A percentile compares a stretch with the other conserved stretches of the same genome.
phyloP scores from a whole-genome alignment of 768 basidiomycete genomes.

The Mycena chlorophos region DNA sequence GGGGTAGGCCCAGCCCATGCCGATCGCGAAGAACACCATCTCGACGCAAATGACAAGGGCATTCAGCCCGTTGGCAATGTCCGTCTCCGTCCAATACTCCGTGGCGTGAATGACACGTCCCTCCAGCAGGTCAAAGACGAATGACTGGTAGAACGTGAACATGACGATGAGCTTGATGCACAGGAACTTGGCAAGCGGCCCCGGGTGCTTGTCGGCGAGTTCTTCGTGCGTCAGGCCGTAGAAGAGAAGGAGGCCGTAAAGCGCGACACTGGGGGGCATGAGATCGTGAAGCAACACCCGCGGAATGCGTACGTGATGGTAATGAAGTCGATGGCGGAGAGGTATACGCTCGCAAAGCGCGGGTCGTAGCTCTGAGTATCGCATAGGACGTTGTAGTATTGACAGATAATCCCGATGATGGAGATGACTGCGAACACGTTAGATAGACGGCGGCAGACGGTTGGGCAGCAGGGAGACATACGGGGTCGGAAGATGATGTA shows the following conservation, averaged over 20 bases:
- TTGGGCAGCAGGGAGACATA: background rate
- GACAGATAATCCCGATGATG: conserved; percentile 76
- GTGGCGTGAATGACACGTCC: conserved; percentile 73
- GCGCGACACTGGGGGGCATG: conserved; percentile 56
- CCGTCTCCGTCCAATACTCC: conserved; percentile 77
- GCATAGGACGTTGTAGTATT: conserved; percentile 70
- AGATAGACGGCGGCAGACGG: background rate
- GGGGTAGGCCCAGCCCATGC: conserved; percentile 86
- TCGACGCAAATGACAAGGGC: conserved; percentile 84
- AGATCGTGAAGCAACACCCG: background rate
- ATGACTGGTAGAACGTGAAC: conserved; percentile 87
- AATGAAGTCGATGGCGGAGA: conserved; percentile 71
- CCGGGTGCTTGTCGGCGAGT: conserved; percentile 66
- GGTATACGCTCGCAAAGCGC: conserved; percentile 66
- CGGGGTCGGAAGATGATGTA: conserved; percentile 71
- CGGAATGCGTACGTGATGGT: conserved; percentile 65
- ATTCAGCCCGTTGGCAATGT: conserved; percentile 81
- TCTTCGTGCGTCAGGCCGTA: conserved; percentile 82
- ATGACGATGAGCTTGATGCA: conserved; percentile 86
- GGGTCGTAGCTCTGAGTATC: conserved; percentile 56
- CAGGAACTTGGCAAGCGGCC: conserved; percentile 72
- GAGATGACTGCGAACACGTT: conserved; percentile 44
- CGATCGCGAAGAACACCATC: conserved; percentile 80
- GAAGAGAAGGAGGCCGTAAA: conserved; percentile 84
- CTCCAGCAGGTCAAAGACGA: conserved; percentile 67